These are phyloP conservation scores for Gymnopilus dilepis DNA, from an alignment of 768 basidiomycete genomes.

Conservation along the genomic window DNA sequence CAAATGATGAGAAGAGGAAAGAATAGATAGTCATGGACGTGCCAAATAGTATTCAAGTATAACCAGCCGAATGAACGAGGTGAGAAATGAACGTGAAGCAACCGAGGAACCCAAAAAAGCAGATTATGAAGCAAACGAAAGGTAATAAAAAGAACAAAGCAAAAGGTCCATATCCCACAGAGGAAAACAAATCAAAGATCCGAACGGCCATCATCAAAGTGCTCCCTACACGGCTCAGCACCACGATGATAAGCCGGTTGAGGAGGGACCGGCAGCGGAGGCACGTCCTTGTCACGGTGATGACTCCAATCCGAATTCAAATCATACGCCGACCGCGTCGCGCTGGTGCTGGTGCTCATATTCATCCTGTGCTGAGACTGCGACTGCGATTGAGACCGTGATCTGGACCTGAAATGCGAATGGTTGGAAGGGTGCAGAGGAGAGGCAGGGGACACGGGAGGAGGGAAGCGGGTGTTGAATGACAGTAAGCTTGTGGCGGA, in stretches of 20 bases:
- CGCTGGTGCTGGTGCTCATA: neutral
- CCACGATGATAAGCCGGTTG: neutral
- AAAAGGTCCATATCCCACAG: conserved; percentile 5
- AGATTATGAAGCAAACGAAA: too few relatives aligned
- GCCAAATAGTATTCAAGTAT: neutral
- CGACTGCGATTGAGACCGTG: neutral
- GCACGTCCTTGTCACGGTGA: conserved; percentile 8
- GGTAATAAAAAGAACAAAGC: neutral
- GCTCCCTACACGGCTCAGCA: conserved; percentile 22
- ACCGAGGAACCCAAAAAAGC: conserved; percentile 8
- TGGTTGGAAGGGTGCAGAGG: too few relatives aligned
- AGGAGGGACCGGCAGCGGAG: conserved; percentile 26
- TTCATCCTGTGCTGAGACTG: neutral
- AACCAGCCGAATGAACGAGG: neutral
- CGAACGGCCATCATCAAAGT: conserved; percentile 16
- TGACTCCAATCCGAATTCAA: conserved; percentile 10
- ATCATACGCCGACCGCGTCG: conserved; percentile 17
- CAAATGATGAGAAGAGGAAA: neutral
- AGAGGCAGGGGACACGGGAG: neutral
- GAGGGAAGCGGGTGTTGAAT: conserved; percentile 24
- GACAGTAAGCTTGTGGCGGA: conserved; percentile 25
- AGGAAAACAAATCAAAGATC: neutral
- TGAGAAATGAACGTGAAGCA: conserved; percentile 9
- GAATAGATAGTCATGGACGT: neutral
- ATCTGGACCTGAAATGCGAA: neutral